Conservation (phyloP, 176 grass and related monocot genomes). For the Phragmites australis region DNA sequence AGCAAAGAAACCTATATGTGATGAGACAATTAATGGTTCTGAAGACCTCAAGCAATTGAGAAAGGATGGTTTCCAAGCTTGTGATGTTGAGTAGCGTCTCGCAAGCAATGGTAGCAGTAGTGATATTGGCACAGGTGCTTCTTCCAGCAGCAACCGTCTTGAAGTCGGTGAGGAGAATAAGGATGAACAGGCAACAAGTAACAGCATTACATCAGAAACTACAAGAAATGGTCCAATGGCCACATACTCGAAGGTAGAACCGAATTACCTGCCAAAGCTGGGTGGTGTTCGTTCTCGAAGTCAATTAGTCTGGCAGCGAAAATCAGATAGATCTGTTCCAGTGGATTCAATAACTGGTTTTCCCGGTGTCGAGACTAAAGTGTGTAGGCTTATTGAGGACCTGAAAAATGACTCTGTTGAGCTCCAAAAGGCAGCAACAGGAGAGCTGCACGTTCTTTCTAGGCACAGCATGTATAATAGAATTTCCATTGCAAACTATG, state of each 20-base stretch:
- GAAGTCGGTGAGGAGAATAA: constrained; percentile 4
- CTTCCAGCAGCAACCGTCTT: constrained; percentile 35
- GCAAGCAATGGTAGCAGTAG: constrained; percentile 18
- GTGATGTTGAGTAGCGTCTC: constrained; percentile 17
- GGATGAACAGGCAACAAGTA: constrained; percentile 35
- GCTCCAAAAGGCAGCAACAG: constrained; percentile 47
- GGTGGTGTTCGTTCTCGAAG: constrained; percentile 43
- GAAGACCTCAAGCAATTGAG: constrained; percentile 19
- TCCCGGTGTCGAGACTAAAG: constrained; percentile 50
- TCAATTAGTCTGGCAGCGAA: constrained; percentile 40
- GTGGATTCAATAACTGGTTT: constrained; percentile 49
- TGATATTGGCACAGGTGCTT: background rate
- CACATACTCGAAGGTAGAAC: constrained; percentile 47
- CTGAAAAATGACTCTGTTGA: constrained; percentile 63
- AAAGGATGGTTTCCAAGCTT: constrained; percentile 34
- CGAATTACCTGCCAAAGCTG: constrained; percentile 22
- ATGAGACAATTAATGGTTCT: constrained; percentile 20
- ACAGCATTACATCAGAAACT: constrained; percentile 54
- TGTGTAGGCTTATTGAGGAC: constrained; percentile 55
- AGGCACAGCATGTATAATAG: constrained; percentile 75
- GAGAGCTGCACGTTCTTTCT: constrained; percentile 64
- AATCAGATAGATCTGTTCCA: constrained; percentile 44
- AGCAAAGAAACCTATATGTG: constrained; percentile 36
- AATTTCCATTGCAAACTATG: constrained; percentile 56
- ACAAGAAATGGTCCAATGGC: constrained; percentile 20